Conservation (phyloP, 2,329 filamentous ascomycete genomes). For the Fusarium pseudoanthophilum region DNA sequence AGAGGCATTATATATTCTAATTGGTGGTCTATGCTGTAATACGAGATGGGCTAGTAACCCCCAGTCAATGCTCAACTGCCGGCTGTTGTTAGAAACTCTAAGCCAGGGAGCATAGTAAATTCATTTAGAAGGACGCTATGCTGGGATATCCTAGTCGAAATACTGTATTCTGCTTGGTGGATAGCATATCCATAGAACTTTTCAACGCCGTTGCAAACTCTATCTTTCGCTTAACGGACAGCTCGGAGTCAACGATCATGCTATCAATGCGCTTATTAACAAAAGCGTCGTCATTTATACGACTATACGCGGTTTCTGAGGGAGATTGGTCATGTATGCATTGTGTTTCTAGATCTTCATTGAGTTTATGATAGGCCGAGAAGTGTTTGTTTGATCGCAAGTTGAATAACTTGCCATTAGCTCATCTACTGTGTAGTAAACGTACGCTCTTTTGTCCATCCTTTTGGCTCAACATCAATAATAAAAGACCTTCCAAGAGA, state of each 20-base stretch:
- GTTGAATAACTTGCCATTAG: not conserved
- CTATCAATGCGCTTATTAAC: not conserved
- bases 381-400: not conserved
- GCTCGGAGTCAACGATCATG: not conserved
- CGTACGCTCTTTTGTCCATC: no score
- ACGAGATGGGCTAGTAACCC: not conserved
- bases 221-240: constrained; percentile 16
- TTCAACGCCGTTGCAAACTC: constrained; percentile 16
- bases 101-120: not conserved
- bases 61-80: not conserved
- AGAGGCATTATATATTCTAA: not conserved
- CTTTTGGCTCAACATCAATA: no score
- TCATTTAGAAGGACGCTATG: not conserved
- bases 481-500: no score
- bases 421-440: not conserved
- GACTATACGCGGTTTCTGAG: not conserved
- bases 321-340: no score
- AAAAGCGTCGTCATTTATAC: not conserved
- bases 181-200: not conserved
- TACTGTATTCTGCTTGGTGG: not conserved
- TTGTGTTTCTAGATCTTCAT: not conserved
- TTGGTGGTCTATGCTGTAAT: constrained; percentile 5
- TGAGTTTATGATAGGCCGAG: not conserved
- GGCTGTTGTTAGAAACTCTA: not conserved
- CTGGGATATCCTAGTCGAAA: constrained; percentile 5